Evolutionary conservation across 2,329 filamentous ascomycete genomes (phyloP), one percentile per base, ranked within the genome.

Genomic region (Xylaria sp.): DNA sequence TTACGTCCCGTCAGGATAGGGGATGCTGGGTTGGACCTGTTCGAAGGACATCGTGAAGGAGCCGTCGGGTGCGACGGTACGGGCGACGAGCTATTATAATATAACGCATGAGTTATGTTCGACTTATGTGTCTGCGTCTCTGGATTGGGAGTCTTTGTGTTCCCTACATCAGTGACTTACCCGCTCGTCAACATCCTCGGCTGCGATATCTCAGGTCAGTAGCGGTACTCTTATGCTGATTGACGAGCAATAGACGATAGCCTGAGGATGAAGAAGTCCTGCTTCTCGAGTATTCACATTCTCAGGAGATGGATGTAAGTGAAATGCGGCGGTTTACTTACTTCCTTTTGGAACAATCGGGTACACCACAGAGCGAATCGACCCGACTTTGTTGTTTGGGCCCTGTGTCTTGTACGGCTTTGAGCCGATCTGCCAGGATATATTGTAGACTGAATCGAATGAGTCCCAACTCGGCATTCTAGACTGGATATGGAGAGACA

Each of bases 121-220:
- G 8, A 37, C 35, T 23, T 2, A 23, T 8, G 10, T n/a, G 18
- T 10, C 4, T 50, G 46, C 13, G n/a, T 8, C 44, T 47, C 44
- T 47, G 11, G n/a, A 8, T 47, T 46, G 42, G 13, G 10, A 46
- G 9, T 46, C 11, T n/a, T 11, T 5, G 2, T n/a, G 42, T 4
- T n/a, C 39, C 9, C 10, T 19, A 18, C 16, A 30, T 46, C 34
- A 16, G 23, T 23, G 23, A 23, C 34, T 49, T 53, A 58, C 56
- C 8, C 44, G 35, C 23, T 58, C 56, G 10, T 58, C 56, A 8
- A 58, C 56, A 42, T 58, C 56, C 50, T 58, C 56, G n/a, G 46
- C 51, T 53, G 10, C 30, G 34, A 37, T 11, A 19, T 51, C 23
- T 51, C 19, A 49, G 23, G 48, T 51, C 9, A 51, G 48, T 13